Percentiles rank a stretch among this genome's conserved stretches.
phyloP scores from a whole-genome alignment of 2,329 filamentous ascomycete genomes.

The Ceratocystis albifundus region DNA sequence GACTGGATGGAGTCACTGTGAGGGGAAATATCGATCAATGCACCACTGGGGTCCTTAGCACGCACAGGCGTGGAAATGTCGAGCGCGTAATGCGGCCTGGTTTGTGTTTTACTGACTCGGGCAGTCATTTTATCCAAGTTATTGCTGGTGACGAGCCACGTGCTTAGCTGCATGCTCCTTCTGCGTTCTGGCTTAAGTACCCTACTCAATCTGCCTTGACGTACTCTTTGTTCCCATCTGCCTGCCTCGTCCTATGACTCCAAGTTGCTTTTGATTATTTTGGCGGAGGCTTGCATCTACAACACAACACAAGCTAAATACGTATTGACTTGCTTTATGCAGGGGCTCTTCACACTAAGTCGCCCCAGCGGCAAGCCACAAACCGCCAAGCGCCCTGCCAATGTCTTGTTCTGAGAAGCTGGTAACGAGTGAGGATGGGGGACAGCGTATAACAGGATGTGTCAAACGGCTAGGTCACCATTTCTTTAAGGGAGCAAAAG shows the following conservation, averaged over 20 bases:
- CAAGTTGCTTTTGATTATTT: background rate
- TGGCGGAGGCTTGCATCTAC: background rate
- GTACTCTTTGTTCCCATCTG: background rate
- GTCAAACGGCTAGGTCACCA: background rate
- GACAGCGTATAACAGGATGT: background rate
- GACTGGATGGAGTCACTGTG: too few species aligned
- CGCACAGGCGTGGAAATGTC: background rate
- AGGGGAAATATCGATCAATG: too few species aligned
- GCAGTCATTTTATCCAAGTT: background rate
- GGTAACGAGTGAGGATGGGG: background rate
- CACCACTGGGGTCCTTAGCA: too few species aligned
- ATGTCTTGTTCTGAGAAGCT: slow-evolving; percentile 7
- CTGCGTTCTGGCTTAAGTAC: too few species aligned
- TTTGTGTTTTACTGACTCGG: background rate
- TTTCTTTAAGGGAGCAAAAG: background rate
- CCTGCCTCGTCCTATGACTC: background rate
- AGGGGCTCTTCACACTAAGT: background rate
- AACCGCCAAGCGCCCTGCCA: background rate
- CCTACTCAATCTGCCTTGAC: background rate
- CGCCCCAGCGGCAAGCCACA: background rate
- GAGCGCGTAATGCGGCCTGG: background rate
- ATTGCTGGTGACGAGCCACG: background rate
- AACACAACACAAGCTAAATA: background rate
- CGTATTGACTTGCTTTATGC: background rate
- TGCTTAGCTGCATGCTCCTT: background rate